phyloP scores from a whole-genome alignment of 306 rosid genomes.

The Trifolium fragiferum region DNA sequence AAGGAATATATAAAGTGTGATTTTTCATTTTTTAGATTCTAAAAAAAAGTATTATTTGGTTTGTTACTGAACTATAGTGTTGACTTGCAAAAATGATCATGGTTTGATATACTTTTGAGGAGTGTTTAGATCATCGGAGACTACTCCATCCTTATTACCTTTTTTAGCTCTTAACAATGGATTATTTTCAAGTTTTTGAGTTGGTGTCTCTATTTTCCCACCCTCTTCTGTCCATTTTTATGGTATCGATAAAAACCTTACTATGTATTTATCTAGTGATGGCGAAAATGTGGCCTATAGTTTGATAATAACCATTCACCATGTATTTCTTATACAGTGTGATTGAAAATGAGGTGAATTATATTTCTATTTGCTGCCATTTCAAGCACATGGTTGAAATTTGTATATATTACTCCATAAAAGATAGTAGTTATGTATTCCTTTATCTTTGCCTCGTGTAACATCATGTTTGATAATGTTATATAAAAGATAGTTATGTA shows the following conservation, averaged over 20 bases:
- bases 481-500: too few species aligned
- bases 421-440: too few species aligned
- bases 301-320: background rate
- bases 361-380: background rate
- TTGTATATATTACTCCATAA: too few species aligned
- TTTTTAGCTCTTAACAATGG: background rate
- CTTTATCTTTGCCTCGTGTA: too few species aligned
- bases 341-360: background rate
- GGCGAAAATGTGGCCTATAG: background rate
- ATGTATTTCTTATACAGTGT: background rate
- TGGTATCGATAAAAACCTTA: too few species aligned
- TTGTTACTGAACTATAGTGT: conserved; percentile 9
- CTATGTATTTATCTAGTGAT: background rate
- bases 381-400: background rate
- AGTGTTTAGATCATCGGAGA: background rate
- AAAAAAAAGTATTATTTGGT: background rate
- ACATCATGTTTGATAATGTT: too few species aligned
- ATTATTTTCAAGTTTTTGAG: conserved; percentile 14
- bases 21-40: background rate
- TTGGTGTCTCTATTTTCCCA: background rate
- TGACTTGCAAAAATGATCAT: background rate
- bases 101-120: conserved; percentile 1
- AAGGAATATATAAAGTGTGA: background rate
- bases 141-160: background rate
- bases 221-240: background rate